Percentiles rank a stretch among this genome's conserved stretches.
phyloP scores from a whole-genome alignment of 441 rosid genomes.

The Jatropha multifida region DNA sequence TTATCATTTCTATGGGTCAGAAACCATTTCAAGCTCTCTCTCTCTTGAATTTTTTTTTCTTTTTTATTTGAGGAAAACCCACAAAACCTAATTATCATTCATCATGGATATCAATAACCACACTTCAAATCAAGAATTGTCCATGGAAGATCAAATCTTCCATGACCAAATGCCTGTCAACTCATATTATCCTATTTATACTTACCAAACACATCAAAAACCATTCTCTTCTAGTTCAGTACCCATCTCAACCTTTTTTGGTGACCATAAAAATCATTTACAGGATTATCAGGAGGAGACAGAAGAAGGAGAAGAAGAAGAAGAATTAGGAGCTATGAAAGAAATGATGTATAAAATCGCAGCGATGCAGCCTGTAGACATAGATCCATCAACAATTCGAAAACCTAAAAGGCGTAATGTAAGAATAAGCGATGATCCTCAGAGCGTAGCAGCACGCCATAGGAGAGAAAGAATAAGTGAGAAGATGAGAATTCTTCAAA shows the following conservation, averaged over 20 bases:
- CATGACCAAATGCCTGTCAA: slow-evolving; percentile 37
- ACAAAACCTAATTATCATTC: slow-evolving; percentile 17
- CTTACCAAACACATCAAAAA: slow-evolving; percentile 30
- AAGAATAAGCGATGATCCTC: slow-evolving; percentile 81
- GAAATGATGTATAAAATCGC: slow-evolving; percentile 93
- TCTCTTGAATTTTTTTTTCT: background rate
- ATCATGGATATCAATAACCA: slow-evolving; percentile 60
- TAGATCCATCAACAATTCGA: slow-evolving; percentile 69
- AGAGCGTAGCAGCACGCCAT: slow-evolving; percentile 83
- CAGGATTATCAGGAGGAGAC: slow-evolving; percentile 36
- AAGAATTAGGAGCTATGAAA: slow-evolving; percentile 76
- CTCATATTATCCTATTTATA: slow-evolving; percentile 33
- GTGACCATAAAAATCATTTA: slow-evolving; percentile 8
- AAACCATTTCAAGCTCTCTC: slow-evolving; percentile 24
- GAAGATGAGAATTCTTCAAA: slow-evolving; percentile 74
- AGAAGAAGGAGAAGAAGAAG: slow-evolving; percentile 28
- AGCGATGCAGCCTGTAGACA: slow-evolving; percentile 81
- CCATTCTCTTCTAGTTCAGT: slow-evolving; percentile 30
- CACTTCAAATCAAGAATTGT: slow-evolving; percentile 48
- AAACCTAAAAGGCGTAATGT: slow-evolving; percentile 81
- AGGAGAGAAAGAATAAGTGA: slow-evolving; percentile 83
- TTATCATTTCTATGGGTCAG: slow-evolving; percentile 20
- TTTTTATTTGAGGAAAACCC: background rate
- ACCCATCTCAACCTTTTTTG: slow-evolving; percentile 23
- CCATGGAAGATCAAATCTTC: slow-evolving; percentile 50